Evolutionary conservation across 2,329 filamentous ascomycete species (phyloP), one percentile per base, ranked within the genome.

Genomic region (Colletotrichum plurivorum): DNA sequence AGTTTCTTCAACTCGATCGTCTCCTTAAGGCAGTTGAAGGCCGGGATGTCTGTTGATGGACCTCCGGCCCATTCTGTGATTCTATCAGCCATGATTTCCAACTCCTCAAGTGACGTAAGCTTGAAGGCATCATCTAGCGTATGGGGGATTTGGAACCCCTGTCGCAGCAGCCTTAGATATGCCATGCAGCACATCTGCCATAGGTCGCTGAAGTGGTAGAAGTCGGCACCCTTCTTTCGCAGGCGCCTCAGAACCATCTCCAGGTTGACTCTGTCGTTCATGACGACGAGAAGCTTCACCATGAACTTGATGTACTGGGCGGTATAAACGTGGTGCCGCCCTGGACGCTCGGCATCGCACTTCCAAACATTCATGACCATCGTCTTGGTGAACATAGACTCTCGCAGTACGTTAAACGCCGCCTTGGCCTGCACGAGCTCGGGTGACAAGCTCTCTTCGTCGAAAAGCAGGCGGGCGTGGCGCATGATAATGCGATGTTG

Each of bases 331-430:
- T 97, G 96, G 78, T 98, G 95, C 18, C 95, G 89, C 0, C 95
- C 95, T 0, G 94, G 86, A 2, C 88, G 85, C 75, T 98, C 95
- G 54, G 93, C 90, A 73, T 97, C 95, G 45, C 95, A 96, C 74
- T 95, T 95, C 95, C 95, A 98, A 4, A 98, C 94, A 76, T 97
- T 95, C 78, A 97, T 91, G 1, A 93, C 92, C 92, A 97, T 97
- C 0, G 94, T 97, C 82, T 97, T 97, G 46, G 95, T 97, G 73
- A 97, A 95, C 88, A 90, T 90, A 70, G 84, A 88, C 67, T 90
- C 88, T 53, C 87, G 82, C 62, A 97, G 92, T 49, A 97, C 92
- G 61, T 89, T 87, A 57, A 94, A 95, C 15, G 97, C 88, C 63
- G 95, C 93, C 75, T 91, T 88, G 73, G 94, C 95, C 22, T 93